Base-by-base conservation (phyloP, 2,329 filamentous ascomycete species). In the Xylaria sp. region DNA sequence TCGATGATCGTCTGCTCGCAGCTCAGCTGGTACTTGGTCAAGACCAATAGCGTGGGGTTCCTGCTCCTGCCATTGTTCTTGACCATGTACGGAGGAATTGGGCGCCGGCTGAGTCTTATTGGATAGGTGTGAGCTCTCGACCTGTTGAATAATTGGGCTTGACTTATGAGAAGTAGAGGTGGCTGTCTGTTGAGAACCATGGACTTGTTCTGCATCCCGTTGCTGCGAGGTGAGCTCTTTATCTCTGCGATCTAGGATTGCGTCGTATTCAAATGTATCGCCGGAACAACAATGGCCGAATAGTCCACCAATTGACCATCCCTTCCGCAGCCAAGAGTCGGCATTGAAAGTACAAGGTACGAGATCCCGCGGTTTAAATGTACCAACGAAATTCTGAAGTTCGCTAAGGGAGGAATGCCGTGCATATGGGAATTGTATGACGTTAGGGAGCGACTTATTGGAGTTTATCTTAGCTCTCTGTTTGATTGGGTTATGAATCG, bases 321-420 rank as follows among this genome's bases (percentile, higher is more conserved):
- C 85, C 83, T 89, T 83, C 33, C 82, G 82, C 2, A 82, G 66
- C 94, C 94, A 98, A 0, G 82, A 81, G 0, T 79, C 75, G 18
- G 86, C 80, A 69, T 93, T 86, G 1, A 91, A 88, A 0, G 94
- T 97, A 76, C 94, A 97, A 0, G 94, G 94, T 83, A 91, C 92
- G 1, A 98, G 83, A 74, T 98, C 94, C 55, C 82, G 88, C 0
- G 94, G 94, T 33, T 82, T 86, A 74, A 98, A 92, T 0, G 85
- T 83, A 2, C 83, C 78, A 0, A 97, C 84, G 0, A 98, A 82
- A 62, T 89, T 81, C 71, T 93, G 91, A 2, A 97, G 86, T 78
- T 98, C 95, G 0, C 84, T 82, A 69, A 96, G 95, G 0, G 93
- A 97, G 0, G 95, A 97, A 79, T 98, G 95, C 0, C 95, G 88